Percentiles rank a stretch among this genome's conserved stretches.
Conservation (phyloP, 2,329 filamentous ascomycete genomes). For the Ascochyta koolunga region DNA sequence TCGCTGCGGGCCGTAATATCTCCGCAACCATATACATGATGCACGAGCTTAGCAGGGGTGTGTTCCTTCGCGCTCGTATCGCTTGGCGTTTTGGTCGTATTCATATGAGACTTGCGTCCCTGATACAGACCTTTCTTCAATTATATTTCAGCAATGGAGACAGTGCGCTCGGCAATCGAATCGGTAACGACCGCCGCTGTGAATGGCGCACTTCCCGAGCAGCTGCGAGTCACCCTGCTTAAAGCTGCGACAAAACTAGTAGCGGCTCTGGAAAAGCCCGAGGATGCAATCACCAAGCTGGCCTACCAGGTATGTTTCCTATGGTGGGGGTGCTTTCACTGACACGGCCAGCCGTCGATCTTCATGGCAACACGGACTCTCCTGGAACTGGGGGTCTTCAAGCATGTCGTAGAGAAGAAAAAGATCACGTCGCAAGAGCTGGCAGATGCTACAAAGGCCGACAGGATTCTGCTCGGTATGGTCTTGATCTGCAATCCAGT, state of each 20-base stretch:
- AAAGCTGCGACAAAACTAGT: slow-evolving; percentile 4
- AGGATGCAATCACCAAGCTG: slow-evolving; percentile 3
- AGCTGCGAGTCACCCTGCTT: background rate
- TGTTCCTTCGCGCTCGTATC: background rate
- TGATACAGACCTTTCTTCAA: too few species aligned
- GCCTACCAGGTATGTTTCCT: background rate
- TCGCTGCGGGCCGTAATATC: too few species aligned
- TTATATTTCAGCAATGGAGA: background rate
- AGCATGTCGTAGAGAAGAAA: slow-evolving; percentile 2
- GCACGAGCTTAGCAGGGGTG: background rate
- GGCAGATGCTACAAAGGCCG: background rate
- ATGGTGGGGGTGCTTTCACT: background rate
- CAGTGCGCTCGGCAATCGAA: background rate
- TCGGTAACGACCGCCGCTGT: background rate
- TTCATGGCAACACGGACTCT: slow-evolving; percentile 9
- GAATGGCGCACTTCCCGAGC: background rate
- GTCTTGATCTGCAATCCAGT: background rate
- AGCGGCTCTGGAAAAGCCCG: slow-evolving; percentile 4
- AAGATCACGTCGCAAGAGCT: slow-evolving; percentile 5
- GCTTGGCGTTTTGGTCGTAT: background rate
- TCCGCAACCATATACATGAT: too few species aligned
- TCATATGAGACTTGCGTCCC: too few species aligned
- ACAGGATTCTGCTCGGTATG: slow-evolving; percentile 8
- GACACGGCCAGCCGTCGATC: background rate
- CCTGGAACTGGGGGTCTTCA: slow-evolving; percentile 2